phyloP scores from a whole-genome alignment of 176 grass and related monocot genomes.

The Secale cereale region DNA sequence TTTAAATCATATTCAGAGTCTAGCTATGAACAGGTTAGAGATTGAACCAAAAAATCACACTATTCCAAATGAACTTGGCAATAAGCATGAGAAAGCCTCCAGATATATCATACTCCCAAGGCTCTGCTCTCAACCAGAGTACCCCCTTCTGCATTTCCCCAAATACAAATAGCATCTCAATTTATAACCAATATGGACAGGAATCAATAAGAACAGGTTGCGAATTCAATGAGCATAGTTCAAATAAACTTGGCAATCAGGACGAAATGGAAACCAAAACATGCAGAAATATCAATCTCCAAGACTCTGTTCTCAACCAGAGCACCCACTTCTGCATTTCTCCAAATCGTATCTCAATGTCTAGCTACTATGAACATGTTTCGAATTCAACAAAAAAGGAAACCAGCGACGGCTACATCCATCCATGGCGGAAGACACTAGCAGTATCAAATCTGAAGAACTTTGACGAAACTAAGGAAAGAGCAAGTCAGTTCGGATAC shows the following conservation, averaged over 20 bases:
- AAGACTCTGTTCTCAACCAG: neutral
- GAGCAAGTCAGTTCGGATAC: neutral
- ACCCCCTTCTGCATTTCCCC: neutral
- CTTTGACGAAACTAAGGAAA: neutral
- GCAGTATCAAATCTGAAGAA: constrained; percentile 16
- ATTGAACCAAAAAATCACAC: neutral
- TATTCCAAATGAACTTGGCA: neutral
- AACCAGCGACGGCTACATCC: neutral
- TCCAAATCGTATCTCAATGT: neutral
- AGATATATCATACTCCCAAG: neutral
- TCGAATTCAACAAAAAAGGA: constrained; percentile 5
- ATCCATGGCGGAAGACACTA: neutral
- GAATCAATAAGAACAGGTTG: constrained; percentile 23
- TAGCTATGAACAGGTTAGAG: neutral
- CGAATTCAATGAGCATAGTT: neutral
- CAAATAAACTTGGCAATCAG: neutral
- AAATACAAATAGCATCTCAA: constrained; percentile 1
- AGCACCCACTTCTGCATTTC: constrained; percentile 3
- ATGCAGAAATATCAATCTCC: neutral
- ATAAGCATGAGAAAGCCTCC: neutral
- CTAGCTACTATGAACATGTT: constrained; percentile 45
- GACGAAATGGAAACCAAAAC: neutral
- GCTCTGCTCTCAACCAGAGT: neutral
- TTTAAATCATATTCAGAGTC: neutral
- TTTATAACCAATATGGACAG: constrained; percentile 16